Conservation (phyloP, 345 rosid genomes). For the Crucihimalaya himalaica region DNA sequence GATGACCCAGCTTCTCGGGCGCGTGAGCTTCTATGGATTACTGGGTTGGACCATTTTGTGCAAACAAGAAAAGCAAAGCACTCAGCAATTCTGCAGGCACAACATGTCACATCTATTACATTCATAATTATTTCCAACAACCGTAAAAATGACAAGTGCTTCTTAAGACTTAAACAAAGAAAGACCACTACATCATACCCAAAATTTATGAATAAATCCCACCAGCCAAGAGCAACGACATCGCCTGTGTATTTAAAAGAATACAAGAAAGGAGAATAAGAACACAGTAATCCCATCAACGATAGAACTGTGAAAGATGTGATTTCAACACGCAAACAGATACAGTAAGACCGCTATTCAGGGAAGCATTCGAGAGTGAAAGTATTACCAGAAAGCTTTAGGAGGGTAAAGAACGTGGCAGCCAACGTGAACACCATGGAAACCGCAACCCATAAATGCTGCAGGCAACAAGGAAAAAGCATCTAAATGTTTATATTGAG, state of each 20-base stretch:
- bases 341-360: not conserved
- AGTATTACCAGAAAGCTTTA: conserved; percentile 79
- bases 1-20: conserved; percentile 67
- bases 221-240: conserved; percentile 88
- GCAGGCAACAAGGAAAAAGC: conserved; percentile 37
- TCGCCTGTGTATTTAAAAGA: conserved; percentile 59
- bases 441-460: conserved; percentile 98
- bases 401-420: conserved; percentile 84
- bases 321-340: conserved; percentile 6
- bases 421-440: conserved; percentile 95
- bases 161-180: not conserved
- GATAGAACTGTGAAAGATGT: not conserved
- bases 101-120: conserved; percentile 7
- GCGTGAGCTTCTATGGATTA: conserved; percentile 68
- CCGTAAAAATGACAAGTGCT: not conserved
- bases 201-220: conserved; percentile 93
- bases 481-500: conserved; percentile 15
- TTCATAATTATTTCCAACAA: conserved; percentile 29
- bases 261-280: conserved; percentile 18
- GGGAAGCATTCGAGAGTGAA: conserved; percentile 2
- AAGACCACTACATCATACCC: conserved; percentile 52
- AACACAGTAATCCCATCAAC: conserved; percentile 13
- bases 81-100: conserved; percentile 83
- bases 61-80: conserved; percentile 96
- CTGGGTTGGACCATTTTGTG: conserved; percentile 98